Conservation (phyloP, 148 eudicot species). For the Silene latifolia region DNA sequence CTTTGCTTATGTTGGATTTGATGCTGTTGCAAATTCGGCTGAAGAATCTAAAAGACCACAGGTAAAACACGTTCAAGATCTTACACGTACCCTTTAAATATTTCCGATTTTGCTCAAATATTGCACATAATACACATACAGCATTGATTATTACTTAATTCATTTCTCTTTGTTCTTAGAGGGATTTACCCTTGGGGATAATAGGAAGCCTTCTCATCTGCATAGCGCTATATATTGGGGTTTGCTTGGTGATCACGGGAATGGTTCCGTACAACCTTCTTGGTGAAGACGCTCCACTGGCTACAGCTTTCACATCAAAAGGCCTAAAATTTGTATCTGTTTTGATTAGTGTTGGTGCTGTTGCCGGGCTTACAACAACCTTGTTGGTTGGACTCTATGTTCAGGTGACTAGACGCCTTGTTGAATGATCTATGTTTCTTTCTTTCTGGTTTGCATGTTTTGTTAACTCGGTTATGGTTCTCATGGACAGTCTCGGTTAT, state of each 20-base stretch:
- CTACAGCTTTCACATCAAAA: slow-evolving; percentile 77
- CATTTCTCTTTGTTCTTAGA: slow-evolving; percentile 31
- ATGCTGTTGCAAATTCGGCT: slow-evolving; percentile 99
- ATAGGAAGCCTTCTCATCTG: slow-evolving; percentile 88
- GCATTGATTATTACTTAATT: slow-evolving; percentile 1
- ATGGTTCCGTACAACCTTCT: slow-evolving; percentile 81
- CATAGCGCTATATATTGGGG: slow-evolving; percentile 70
- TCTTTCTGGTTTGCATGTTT: background rate
- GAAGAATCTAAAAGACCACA: slow-evolving; percentile 95
- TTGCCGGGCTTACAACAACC: slow-evolving; percentile 97
- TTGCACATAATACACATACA: background rate
- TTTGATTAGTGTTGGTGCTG: slow-evolving; percentile 88
- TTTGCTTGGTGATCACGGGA: slow-evolving; percentile 94
- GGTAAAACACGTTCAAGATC: slow-evolving; percentile 36
- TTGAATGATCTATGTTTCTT: background rate
- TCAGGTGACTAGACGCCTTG: slow-evolving; percentile 55
- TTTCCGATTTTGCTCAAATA: background rate
- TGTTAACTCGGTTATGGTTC: slow-evolving; percentile 18
- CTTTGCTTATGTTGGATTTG: slow-evolving; percentile 97
- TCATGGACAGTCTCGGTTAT: slow-evolving; percentile 70
- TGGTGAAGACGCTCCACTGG: slow-evolving; percentile 91
- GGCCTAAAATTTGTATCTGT: slow-evolving; percentile 81
- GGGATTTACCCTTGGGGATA: slow-evolving; percentile 93
- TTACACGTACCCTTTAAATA: background rate
- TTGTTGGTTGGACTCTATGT: slow-evolving; percentile 96